phyloP scores from a whole-genome alignment of 768 basidiomycete species.

The Trametes coccinea region DNA sequence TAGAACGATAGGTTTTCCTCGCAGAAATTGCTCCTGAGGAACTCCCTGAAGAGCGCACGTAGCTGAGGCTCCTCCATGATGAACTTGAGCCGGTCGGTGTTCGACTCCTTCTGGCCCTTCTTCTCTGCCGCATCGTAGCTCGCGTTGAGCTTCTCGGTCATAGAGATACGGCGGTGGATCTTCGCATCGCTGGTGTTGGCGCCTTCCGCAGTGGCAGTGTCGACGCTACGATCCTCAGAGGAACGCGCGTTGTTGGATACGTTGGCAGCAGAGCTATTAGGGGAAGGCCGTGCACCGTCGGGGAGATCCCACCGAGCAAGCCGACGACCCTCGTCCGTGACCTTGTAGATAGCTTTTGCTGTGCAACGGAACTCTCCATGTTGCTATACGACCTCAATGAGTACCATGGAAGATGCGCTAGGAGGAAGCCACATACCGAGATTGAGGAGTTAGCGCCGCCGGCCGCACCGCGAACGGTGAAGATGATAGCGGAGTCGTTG shows the following conservation, averaged over 20 bases:
- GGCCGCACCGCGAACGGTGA: constrained; percentile 83
- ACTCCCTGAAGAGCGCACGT: constrained; percentile 90
- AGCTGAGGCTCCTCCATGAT: constrained; percentile 92
- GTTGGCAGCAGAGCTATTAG: constrained; percentile 65
- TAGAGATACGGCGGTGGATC: constrained; percentile 76
- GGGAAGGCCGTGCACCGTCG: constrained; percentile 51
- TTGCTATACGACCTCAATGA: constrained; percentile 51
- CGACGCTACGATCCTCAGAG: constrained; percentile 50
- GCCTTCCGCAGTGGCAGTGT: constrained; percentile 31
- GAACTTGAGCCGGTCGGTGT: constrained; percentile 85
- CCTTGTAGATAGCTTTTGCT: constrained; percentile 90
- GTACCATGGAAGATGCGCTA: constrained; percentile 5
- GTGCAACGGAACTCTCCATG: constrained; percentile 97
- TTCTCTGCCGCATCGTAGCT: constrained; percentile 54
- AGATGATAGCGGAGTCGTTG: constrained; percentile 90
- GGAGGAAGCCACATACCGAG: constrained; percentile 49
- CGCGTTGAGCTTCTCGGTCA: constrained; percentile 70
- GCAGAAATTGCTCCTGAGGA: constrained; percentile 91
- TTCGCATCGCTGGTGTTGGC: constrained; percentile 52
- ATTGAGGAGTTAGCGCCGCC: constrained; percentile 75
- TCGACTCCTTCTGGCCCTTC: constrained; percentile 76
- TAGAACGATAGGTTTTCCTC: constrained; percentile 98
- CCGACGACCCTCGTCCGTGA: constrained; percentile 89
- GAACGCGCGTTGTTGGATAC: constrained; percentile 55
- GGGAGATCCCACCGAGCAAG: constrained; percentile 80